Evolutionary conservation across 768 basidiomycete genomes (phyloP).

Genomic region (Leccinum olivaceopallidum): DNA sequence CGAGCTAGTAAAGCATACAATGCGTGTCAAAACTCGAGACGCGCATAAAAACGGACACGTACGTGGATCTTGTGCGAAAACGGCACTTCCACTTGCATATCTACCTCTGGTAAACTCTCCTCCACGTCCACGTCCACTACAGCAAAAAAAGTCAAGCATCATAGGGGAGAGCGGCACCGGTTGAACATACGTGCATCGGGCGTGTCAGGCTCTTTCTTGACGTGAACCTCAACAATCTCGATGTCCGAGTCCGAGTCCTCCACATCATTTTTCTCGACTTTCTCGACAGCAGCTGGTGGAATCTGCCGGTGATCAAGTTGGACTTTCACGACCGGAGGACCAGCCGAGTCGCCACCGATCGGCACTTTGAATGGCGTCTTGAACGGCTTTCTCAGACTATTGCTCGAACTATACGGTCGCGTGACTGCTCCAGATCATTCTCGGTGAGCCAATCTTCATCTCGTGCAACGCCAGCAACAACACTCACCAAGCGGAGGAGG

Average conservation of each 20-base stretch:
- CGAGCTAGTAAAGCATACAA: constrained; percentile 25
- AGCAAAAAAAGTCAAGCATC: neutral
- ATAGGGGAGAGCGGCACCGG: neutral
- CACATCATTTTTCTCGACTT: neutral
- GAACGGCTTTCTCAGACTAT: constrained; percentile 52
- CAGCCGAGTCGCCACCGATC: constrained; percentile 41
- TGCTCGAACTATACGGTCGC: constrained; percentile 44
- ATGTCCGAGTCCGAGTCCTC: constrained; percentile 4
- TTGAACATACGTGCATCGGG: constrained; percentile 1
- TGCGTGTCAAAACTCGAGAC: neutral
- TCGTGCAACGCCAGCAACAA: neutral
- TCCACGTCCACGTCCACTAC: constrained; percentile 14
- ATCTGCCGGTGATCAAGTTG: neutral
- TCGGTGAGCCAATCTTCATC: neutral
- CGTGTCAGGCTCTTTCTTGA: neutral
- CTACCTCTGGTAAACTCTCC: constrained; percentile 28
- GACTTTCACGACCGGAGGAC: constrained; percentile 9
- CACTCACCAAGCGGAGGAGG: constrained; percentile 27
- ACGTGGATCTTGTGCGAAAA: constrained; percentile 48
- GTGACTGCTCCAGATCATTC: constrained; percentile 38
- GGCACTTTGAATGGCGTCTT: constrained; percentile 43
- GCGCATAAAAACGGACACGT: neutral
- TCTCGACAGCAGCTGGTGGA: neutral
- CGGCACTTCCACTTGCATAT: constrained; percentile 39
- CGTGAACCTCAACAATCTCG: constrained; percentile 14